Evolutionary conservation across 768 basidiomycete species (phyloP).

Genomic region (Cystofilobasidium bisporidii): DNA sequence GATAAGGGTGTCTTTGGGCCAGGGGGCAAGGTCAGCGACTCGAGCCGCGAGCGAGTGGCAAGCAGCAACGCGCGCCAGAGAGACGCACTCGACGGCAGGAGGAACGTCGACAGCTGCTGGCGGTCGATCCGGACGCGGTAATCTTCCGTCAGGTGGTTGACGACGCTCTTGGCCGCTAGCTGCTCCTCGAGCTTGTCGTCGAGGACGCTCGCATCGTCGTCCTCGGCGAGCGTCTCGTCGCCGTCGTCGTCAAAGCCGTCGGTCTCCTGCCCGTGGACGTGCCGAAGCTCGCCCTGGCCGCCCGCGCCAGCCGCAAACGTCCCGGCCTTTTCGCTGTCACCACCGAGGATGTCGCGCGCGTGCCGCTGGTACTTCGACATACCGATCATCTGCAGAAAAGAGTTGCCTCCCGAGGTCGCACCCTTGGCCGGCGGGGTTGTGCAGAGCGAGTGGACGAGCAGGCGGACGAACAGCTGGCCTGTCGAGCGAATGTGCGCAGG

Average conservation of each 20-base stretch:
- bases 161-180: slow-evolving; percentile 24
- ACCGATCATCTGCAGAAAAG: slow-evolving; percentile 7
- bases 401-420: background rate
- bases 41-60: no score
- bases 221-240: background rate
- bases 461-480: slow-evolving; percentile 17
- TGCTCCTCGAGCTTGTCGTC: slow-evolving; percentile 24
- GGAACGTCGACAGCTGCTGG: slow-evolving; percentile 22
- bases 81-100: slow-evolving; percentile 13
- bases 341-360: slow-evolving; percentile 21
- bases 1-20: slow-evolving; percentile 6
- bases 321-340: slow-evolving; percentile 19
- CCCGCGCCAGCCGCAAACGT: slow-evolving; percentile 13
- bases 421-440: background rate
- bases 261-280: background rate
- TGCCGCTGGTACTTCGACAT: slow-evolving; percentile 11
- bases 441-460: slow-evolving; percentile 23
- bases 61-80: background rate
- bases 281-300: background rate
- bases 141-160: slow-evolving; percentile 16
- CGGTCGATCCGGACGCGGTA: slow-evolving; percentile 17
- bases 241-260: background rate
- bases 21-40: background rate
- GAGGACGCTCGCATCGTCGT: background rate
- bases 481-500: no score